Base-by-base conservation (phyloP, 208 protist genomes). In the Acanthamoeba culbertsoni region DNA sequence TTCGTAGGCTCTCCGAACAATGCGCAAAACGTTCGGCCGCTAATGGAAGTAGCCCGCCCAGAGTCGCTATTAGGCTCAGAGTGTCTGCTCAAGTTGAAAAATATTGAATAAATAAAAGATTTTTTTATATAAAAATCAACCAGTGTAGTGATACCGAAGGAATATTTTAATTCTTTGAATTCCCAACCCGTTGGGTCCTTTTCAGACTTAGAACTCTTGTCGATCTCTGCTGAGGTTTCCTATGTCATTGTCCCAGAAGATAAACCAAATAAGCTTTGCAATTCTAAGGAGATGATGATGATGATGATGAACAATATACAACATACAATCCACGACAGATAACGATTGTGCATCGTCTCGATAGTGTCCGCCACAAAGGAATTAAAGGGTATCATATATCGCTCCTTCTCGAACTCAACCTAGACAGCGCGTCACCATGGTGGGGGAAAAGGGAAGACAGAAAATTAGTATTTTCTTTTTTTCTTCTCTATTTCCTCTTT, bases 371-470 rank as follows among this genome's bases (percentile, higher is more conserved):
- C n/a, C 31, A 84, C 73, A 55, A 84, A 84, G 28, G 8, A 31
- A n/a, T 84, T 84, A 43, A 84, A 84, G 0, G 73, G 73, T 26
- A 42, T 84, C 73, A 84, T 84, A 43, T 84, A 84, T 3, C 28
- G 73, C 26, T 84, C 73, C 43, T 84, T 84, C 28, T 84, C 73
- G 43, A 84, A 84, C 31, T 55, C 42, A 1, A 33, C 43, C 73
- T 82, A 40, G 8, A 7, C 7, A 20, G 6, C 37, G 31, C 31
- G 16, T 23, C 20, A n/a, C 31, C 31, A 31, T 33, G 20, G 12
- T 43, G 28, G 14, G 23, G 43, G 8, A 3, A 45, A 75, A 45
- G 8, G n/a, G n/a, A n/a, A n/a, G n/a, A n/a, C n/a, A n/a, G n/a
- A n/a, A n/a, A n/a, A n/a, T n/a, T n/a, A n/a, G n/a, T n/a, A n/a